Base-by-base conservation (phyloP, 768 basidiomycete species). In the Strobilomyces dryophilus region DNA sequence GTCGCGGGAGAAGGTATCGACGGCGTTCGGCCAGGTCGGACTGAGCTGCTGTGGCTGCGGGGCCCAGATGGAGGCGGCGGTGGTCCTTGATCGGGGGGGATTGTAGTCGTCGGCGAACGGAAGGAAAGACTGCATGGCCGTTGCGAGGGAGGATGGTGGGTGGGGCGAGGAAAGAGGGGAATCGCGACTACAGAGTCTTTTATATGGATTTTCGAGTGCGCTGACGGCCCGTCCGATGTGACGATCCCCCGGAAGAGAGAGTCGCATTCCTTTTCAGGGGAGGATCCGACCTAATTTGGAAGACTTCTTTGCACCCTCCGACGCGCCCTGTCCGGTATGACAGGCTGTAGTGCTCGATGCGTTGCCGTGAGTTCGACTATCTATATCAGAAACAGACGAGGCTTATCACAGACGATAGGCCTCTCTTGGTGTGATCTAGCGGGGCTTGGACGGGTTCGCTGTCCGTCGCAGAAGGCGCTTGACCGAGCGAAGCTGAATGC, bases 11-110 rank as follows among this genome's bases (percentile, higher is more conserved):
- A 84, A 84, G 5, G 84, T 71, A 53, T 85, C 84, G 34, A 86
- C 70, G 35, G 84, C 74, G 54, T 76, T 76, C 20, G 87, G 85
- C 89, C 89, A 92, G 12, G 81, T 78, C 6, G 74, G 64, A 18
- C 84, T 84, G 15, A 79, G 77, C 6, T 80, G 79, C 66, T 85
- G 87, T 4, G 87, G 85, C 64, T 85, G 87, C 8, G 89, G 89
- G 1, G 89, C 89, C 89, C 89, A 92, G 56, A 92, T 91, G 47
- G 87, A 89, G 14, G 76, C 76, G 32, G 72, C 69, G 0, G 65
- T 67, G 24, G 79, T 73, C 59, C 74, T 75, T 47, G 68, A 70
- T 35, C 67, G 61, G 5, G 75, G 73, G 35, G 74, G 75, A 60
- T 66, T 73, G 52, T 70, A 67, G 44, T 78, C 71, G 47, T 75